A percentile compares a stretch with the other conserved stretches of the same genome.
Conservation (phyloP, 257 asterid genomes). For the Apocynum venetum region DNA sequence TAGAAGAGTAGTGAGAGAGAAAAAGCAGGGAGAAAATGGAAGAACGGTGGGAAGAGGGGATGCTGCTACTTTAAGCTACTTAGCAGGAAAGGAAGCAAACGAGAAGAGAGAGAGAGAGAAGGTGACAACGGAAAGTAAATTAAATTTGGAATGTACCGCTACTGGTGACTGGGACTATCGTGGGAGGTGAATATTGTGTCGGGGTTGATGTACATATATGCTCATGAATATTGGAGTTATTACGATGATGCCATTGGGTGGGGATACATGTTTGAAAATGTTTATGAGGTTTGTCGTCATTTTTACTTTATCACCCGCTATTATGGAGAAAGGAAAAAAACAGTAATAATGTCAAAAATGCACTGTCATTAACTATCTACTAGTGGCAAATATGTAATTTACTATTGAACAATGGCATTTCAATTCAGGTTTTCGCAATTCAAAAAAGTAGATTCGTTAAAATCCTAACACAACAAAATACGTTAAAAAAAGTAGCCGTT, state of each 20-base stretch:
- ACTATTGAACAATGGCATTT: background rate
- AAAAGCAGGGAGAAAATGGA: slow-evolving; percentile 2
- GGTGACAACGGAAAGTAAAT: slow-evolving; percentile 30
- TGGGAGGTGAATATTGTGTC: slow-evolving; percentile 2
- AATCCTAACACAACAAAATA: background rate
- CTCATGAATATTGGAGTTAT: slow-evolving; percentile 12
- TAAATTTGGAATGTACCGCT: slow-evolving; percentile 23
- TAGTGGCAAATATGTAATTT: slow-evolving; percentile 17
- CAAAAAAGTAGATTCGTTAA: slow-evolving; percentile 13
- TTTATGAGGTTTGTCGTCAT: no score
- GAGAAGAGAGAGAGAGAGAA: background rate
- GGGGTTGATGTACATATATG: slow-evolving; percentile 1
- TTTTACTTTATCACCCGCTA: no score
- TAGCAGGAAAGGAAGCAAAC: slow-evolving; percentile 45
- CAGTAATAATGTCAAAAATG: background rate
- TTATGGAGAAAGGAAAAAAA: no score
- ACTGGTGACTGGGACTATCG: slow-evolving; percentile 2
- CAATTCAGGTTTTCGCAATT: background rate
- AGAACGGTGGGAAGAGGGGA: slow-evolving; percentile 12
- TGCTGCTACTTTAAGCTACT: slow-evolving; percentile 56
- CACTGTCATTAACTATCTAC: no score
- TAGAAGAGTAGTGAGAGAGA: slow-evolving; percentile 18
- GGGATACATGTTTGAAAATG: background rate
- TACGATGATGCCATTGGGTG: slow-evolving; percentile 23
- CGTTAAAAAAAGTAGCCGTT: slow-evolving; percentile 22